Evolutionary conservation across 2,329 filamentous ascomycete genomes (phyloP), one percentile per base, ranked within the genome.

Genomic region (Pseudopyrenochaeta lycopersici): DNA sequence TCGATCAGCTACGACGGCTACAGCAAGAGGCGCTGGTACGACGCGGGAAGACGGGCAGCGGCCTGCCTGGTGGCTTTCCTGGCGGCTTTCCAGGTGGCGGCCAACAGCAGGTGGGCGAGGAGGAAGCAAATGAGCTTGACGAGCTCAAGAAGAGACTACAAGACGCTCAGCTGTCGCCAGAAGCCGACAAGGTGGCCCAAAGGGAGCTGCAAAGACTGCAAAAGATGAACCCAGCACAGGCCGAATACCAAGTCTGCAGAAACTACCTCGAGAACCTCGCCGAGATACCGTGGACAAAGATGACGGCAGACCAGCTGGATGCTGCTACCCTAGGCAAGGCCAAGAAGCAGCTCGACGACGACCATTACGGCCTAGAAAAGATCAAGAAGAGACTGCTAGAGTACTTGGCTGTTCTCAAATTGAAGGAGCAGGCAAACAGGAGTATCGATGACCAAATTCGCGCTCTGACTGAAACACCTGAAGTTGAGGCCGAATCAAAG

Each of bases 371-470:
- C 0, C 81, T 99, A 12, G 92, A 98, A 57, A 96, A 94, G 77
- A 94, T 99, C 71, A 99, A 99, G 85, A 97, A 97, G 83, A 85
- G 95, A 38, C 78, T 99, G 18, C 84, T 99, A 4, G 96, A 98
- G 75, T 99, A 99, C 71, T 83, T 99, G 38, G 96, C 95, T 2
- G 95, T 99, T n/a, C 82, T 99, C 46, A 90, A 95, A 64, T 83
- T 99, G 51, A 99, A 98, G 82, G 93, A 97, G 72, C 88, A 90
- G 18, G 88, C 94, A 58, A 97, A 98, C 62, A 85, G 90, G 47
- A 89, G 91, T 46, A 82, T 97, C 15, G 90, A 97, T 48, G 85
- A 86, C 21, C 89, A 96, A 72, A 91, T 97, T 58, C 78, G 81
- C 36, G 76, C 83, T 4, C 78, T 85, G 2, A 79, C 78, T 29